Evolutionary conservation across 805 yeast genomes (phyloP).

Genomic region (Kazachstania africana): DNA sequence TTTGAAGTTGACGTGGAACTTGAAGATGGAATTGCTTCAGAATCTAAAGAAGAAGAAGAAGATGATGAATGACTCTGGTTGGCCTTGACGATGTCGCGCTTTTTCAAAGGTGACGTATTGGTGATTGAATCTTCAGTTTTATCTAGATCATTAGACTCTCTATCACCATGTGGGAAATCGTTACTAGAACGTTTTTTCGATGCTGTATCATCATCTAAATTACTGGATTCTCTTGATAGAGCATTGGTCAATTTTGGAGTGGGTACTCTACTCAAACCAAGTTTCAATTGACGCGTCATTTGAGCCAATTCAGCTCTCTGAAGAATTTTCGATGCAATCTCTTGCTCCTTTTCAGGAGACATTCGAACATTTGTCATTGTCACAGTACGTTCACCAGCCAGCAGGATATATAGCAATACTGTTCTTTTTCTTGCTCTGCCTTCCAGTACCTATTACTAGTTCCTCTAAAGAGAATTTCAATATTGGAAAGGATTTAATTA

Average conservation of each 20-base stretch:
- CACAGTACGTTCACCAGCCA: background rate
- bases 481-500: no score
- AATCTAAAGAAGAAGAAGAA: background rate
- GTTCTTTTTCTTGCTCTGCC: no score
- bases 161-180: no score
- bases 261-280: constrained; percentile 23
- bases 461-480: no score
- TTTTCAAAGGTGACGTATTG: background rate
- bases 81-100: background rate
- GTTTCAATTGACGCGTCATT: constrained; percentile 25
- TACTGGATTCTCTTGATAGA: background rate
- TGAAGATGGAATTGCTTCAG: background rate
- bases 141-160: no score
- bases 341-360: constrained; percentile 22
- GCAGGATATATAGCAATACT: background rate
- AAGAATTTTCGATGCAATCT: constrained; percentile 22
- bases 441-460: no score
- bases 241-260: constrained; percentile 6
- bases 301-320: constrained; percentile 27
- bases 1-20: background rate
- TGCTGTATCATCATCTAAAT: background rate
- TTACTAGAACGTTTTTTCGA: background rate
- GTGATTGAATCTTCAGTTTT: background rate
- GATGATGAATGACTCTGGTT: background rate
- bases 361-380: background rate